These are phyloP conservation scores for Megacollybia marginata DNA, from an alignment of 768 basidiomycete genomes.

Conservation along the genomic window DNA sequence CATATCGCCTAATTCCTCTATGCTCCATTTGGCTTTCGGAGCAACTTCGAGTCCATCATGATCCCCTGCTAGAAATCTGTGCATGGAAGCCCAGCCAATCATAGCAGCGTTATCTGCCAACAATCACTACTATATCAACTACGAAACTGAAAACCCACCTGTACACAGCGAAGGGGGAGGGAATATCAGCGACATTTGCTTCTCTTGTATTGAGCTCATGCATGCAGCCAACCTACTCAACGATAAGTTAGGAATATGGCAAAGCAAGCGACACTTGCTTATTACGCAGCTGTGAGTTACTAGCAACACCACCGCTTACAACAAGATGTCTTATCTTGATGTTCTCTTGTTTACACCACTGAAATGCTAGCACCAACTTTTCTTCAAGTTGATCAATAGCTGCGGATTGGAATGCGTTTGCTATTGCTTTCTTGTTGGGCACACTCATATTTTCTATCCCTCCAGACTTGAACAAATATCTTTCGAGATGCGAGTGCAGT, in stretches of 20 bases:
- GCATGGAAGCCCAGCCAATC: conserved; percentile 91
- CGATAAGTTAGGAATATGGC: neutral
- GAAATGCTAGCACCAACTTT: conserved; percentile 55
- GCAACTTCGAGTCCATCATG: conserved; percentile 56
- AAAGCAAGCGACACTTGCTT: conserved; percentile 34
- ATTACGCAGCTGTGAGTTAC: conserved; percentile 63
- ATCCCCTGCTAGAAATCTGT: conserved; percentile 61
- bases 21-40: conserved; percentile 68
- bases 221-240: neutral
- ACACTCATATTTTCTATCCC: conserved; percentile 35
- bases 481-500: conserved; percentile 64
- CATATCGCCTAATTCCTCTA: conserved; percentile 41
- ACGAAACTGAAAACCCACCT: conserved; percentile 32
- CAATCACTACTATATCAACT: neutral
- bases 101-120: conserved; percentile 87
- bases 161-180: conserved; percentile 82
- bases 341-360: conserved; percentile 33
- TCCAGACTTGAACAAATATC: conserved; percentile 37
- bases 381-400: conserved; percentile 68
- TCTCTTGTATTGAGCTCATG: neutral
- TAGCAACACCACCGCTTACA: conserved; percentile 90
- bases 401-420: conserved; percentile 64
- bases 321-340: conserved; percentile 54
- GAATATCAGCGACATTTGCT: conserved; percentile 45
- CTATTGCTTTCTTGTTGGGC: conserved; percentile 40